Percentiles rank a stretch among this genome's conserved stretches.
phyloP scores from a whole-genome alignment of 805 yeast genomes.

The Metschnikowia rubicola region DNA sequence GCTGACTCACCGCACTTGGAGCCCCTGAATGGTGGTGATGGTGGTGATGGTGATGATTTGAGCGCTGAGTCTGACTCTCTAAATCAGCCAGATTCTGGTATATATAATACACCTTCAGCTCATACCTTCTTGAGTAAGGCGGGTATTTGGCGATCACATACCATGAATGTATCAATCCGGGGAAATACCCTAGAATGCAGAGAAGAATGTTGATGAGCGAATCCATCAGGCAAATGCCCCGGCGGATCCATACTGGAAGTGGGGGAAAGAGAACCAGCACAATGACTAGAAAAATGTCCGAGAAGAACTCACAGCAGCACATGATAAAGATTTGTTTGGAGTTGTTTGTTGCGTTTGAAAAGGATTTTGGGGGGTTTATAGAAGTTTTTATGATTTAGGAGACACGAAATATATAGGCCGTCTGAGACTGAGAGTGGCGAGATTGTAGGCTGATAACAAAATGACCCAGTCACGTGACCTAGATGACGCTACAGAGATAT shows the following conservation, averaged over 20 bases:
- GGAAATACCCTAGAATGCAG: slow-evolving; percentile 47
- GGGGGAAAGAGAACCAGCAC: slow-evolving; percentile 71
- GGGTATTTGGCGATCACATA: slow-evolving; percentile 48
- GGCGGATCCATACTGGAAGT: slow-evolving; percentile 62
- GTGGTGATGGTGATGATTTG: slow-evolving; percentile 22
- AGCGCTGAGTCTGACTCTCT: slow-evolving; percentile 25
- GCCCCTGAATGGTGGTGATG: slow-evolving; percentile 9
- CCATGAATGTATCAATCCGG: slow-evolving; percentile 50
- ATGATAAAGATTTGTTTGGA: not conserved
- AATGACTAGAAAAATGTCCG: slow-evolving; percentile 57
- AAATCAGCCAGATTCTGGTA: slow-evolving; percentile 30
- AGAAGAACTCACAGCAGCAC: slow-evolving; percentile 28
- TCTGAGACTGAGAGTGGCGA: too few species aligned
- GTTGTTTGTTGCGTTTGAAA: not conserved
- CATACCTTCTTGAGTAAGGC: slow-evolving; percentile 27
- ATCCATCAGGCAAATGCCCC: slow-evolving; percentile 59
- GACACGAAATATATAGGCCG: too few species aligned
- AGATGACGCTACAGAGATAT: too few species aligned
- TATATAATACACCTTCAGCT: slow-evolving; percentile 32
- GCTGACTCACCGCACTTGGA: slow-evolving; percentile 6
- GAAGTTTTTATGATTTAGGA: not conserved
- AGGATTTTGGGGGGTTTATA: not conserved
- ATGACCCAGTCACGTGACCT: too few species aligned
- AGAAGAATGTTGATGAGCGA: slow-evolving; percentile 41
- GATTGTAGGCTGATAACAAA: too few species aligned